Evolutionary conservation across 176 grass and related monocot species (phyloP).

Genomic region (Elymus sibiricus): DNA sequence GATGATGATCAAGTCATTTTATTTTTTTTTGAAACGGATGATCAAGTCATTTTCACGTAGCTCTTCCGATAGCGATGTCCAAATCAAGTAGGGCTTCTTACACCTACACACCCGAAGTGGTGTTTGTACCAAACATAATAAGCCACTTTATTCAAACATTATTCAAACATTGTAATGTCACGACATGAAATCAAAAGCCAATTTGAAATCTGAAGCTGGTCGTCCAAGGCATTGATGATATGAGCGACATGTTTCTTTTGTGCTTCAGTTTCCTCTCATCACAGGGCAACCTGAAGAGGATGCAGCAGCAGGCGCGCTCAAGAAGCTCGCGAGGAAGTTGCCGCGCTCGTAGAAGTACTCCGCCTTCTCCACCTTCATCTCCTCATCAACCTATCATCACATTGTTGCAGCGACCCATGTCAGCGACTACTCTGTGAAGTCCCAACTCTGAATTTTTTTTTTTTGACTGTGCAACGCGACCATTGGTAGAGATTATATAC

Average conservation of each 20-base stretch:
- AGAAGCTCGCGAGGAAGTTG: conserved; percentile 56
- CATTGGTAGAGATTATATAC: neutral
- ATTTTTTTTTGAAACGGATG: no score
- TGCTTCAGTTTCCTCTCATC: conserved; percentile 25
- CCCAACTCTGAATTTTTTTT: neutral
- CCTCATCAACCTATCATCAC: conserved; percentile 41
- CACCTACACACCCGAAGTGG: neutral
- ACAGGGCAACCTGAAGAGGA: conserved; percentile 38
- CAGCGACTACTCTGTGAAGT: neutral
- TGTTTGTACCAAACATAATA: neutral
- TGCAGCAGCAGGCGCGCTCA: conserved; percentile 11
- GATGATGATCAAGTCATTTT: neutral
- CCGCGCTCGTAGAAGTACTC: conserved; percentile 77
- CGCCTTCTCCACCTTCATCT: conserved; percentile 46
- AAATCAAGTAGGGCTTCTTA: neutral
- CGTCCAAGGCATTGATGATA: neutral
- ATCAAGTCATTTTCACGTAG: neutral
- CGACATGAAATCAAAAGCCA: neutral
- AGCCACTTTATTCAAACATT: neutral
- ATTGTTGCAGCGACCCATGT: neutral
- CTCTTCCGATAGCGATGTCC: neutral
- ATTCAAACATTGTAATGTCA: neutral
- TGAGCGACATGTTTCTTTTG: neutral
- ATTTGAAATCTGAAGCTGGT: neutral
- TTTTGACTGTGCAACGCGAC: neutral